phyloP scores from a whole-genome alignment of 1,284 basidiomycete genomes.

The Caloboletus firmus region DNA sequence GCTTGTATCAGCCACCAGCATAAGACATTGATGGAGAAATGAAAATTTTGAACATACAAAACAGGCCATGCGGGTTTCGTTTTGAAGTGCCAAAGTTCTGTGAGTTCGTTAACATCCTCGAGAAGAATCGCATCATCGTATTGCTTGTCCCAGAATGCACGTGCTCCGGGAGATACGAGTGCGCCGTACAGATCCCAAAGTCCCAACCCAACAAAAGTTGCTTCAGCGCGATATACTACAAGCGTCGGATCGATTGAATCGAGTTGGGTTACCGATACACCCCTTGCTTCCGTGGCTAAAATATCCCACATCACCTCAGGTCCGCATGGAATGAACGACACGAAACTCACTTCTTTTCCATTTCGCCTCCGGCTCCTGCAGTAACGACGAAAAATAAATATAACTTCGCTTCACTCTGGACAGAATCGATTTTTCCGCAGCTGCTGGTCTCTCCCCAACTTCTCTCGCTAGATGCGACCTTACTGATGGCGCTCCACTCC shows the following conservation, averaged over 20 bases:
- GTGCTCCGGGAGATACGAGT: conserved; percentile 81
- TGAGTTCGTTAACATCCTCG: conserved; percentile 90
- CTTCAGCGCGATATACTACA: conserved; percentile 95
- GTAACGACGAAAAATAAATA: conserved; percentile 95
- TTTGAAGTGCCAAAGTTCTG: conserved; percentile 89
- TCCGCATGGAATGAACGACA: not conserved
- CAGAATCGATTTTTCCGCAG: conserved; percentile 76
- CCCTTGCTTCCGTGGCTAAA: conserved; percentile 77
- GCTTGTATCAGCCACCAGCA: conserved; percentile 5
- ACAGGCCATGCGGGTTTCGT: conserved; percentile 90
- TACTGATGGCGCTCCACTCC: conserved; percentile 37
- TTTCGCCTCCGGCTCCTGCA: conserved; percentile 98
- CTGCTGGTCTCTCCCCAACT: conserved; percentile 55
- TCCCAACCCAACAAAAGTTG: conserved; percentile 94
- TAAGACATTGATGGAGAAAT: not conserved
- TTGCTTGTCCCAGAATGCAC: conserved; percentile 86
- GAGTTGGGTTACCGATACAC: conserved; percentile 92
- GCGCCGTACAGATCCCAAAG: conserved; percentile 96
- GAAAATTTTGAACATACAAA: conserved; percentile 55
- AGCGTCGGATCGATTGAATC: conserved; percentile 97
- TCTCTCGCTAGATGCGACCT: conserved; percentile 37
- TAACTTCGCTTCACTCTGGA: conserved; percentile 90
- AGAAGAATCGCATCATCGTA: conserved; percentile 84
- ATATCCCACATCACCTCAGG: conserved; percentile 13
- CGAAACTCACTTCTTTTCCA: conserved; percentile 77